phyloP scores from a whole-genome alignment of 1,284 basidiomycete genomes.

The Polyporus tsugae region DNA sequence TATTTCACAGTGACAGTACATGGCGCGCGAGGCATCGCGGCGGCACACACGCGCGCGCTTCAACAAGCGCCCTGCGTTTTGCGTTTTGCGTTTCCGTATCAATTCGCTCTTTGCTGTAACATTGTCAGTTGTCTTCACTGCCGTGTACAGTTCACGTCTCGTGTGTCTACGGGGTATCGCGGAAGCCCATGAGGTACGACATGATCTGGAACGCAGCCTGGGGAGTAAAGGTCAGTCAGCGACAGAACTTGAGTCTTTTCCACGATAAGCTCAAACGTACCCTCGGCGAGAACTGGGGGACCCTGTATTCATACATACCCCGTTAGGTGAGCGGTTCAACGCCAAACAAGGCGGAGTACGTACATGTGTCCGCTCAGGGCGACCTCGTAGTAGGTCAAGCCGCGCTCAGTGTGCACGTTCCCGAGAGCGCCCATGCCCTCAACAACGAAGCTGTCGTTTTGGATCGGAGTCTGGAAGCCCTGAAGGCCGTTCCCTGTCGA shows the following conservation, averaged over 20 bases:
- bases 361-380: conserved; percentile 76
- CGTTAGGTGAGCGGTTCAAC: background rate
- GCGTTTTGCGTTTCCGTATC: no score
- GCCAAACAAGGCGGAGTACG: conserved; percentile 34
- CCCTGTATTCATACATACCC: conserved; percentile 45
- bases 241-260: background rate
- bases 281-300: conserved; percentile 72
- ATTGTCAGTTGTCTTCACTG: background rate
- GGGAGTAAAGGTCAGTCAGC: background rate
- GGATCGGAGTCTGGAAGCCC: conserved; percentile 76
- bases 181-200: conserved; percentile 74
- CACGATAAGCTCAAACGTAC: conserved; percentile 47
- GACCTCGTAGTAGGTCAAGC: conserved; percentile 72
- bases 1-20: no score
- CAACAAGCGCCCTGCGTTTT: no score
- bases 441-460: conserved; percentile 71
- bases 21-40: no score
- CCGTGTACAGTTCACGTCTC: background rate
- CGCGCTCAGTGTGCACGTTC: conserved; percentile 69
- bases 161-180: conserved; percentile 42
- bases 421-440: conserved; percentile 74
- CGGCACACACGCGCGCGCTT: no score
- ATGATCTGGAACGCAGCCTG: conserved; percentile 76
- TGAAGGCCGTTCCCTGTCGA: conserved; percentile 66
- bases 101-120: no score